These are phyloP conservation scores for Arctostaphylos glauca DNA, from an alignment of 148 eudicot species.

Conservation along the genomic window DNA sequence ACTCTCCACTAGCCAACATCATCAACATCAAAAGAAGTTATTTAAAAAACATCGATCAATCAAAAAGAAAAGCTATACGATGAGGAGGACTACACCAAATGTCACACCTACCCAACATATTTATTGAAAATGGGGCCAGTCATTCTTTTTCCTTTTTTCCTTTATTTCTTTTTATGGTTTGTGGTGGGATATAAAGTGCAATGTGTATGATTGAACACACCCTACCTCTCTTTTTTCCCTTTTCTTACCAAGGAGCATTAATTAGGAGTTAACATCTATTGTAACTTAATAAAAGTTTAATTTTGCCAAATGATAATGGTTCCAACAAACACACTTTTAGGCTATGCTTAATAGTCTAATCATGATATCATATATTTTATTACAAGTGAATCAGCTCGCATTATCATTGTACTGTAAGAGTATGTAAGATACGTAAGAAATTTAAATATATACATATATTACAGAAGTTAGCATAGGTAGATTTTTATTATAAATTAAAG, in stretches of 20 bases:
- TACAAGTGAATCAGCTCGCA: too few species aligned
- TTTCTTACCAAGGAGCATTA: not conserved
- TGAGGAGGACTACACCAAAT: not conserved
- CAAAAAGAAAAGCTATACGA: not conserved
- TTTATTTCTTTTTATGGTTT: not conserved
- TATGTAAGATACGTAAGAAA: too few species aligned
- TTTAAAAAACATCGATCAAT: too few species aligned
- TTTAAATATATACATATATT: too few species aligned
- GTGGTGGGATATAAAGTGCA: not conserved
- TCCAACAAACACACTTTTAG: too few species aligned
- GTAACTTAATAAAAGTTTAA: not conserved
- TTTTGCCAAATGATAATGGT: not conserved
- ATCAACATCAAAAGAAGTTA: not conserved
- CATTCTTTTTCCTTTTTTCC: not conserved
- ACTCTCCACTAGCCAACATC: not conserved
- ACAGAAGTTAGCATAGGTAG: too few species aligned
- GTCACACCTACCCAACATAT: not conserved
- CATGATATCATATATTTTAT: too few species aligned
- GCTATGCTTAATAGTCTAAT: too few species aligned
- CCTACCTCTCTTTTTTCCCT: not conserved
- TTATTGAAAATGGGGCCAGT: not conserved
- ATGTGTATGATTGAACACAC: not conserved
- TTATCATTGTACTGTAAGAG: too few species aligned
- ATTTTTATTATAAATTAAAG: too few species aligned
- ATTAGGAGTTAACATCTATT: not conserved